Evolutionary conservation across 2,329 filamentous ascomycete species (phyloP).

Genomic region (Scleromitrula shiraiana): DNA sequence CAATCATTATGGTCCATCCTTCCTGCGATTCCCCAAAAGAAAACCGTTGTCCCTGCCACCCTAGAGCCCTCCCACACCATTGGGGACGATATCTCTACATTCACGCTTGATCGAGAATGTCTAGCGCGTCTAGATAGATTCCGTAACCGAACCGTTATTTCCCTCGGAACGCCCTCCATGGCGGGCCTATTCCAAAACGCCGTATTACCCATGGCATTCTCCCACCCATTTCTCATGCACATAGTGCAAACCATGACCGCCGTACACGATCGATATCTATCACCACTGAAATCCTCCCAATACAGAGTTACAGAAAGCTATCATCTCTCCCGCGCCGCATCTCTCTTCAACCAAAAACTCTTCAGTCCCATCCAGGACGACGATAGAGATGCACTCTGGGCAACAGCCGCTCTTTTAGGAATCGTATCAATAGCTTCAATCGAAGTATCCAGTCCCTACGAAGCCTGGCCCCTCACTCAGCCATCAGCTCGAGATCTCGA

Average conservation of each 20-base stretch:
- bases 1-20: not conserved
- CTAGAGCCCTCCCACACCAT: not conserved
- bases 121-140: conserved; percentile 36
- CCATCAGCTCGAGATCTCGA: conserved; percentile 39
- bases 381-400: conserved; percentile 42
- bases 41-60: not conserved
- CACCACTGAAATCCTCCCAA: conserved; percentile 20
- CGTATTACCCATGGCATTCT: conserved; percentile 19
- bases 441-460: conserved; percentile 34
- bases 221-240: conserved; percentile 35
- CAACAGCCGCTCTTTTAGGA: conserved; percentile 39
- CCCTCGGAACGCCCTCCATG: conserved; percentile 31
- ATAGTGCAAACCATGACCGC: conserved; percentile 44
- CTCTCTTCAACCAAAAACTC: conserved; percentile 40
- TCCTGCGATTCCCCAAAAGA: too few species aligned
- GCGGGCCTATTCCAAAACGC: conserved; percentile 32
- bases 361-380: conserved; percentile 30
- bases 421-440: conserved; percentile 38
- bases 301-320: conserved; percentile 31
- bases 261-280: conserved; percentile 43
- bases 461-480: conserved; percentile 49
- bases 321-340: conserved; percentile 41
- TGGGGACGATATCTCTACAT: not conserved
- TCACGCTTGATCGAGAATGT: conserved; percentile 12
- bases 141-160: conserved; percentile 34